phyloP scores from a whole-genome alignment of 768 basidiomycete species.

The Cystobasidium tubakii region DNA sequence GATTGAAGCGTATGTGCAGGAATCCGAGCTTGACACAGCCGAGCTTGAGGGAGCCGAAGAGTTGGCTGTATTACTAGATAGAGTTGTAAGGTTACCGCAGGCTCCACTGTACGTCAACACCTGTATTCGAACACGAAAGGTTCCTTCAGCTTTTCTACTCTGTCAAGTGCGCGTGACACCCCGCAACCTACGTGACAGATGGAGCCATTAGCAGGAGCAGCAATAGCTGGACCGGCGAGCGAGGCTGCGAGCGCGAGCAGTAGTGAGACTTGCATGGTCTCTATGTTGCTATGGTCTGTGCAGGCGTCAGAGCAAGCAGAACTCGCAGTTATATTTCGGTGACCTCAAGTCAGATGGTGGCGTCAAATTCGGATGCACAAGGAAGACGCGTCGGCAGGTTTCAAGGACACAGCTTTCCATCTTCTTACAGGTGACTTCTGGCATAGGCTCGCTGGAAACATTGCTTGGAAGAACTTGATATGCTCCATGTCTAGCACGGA shows the following conservation, averaged over 20 bases:
- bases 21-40: background rate
- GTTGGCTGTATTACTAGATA: background rate
- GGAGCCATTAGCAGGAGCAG: background rate
- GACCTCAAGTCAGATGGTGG: background rate
- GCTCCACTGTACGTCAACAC: slow-evolving; percentile 10
- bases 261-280: background rate
- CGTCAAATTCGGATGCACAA: background rate
- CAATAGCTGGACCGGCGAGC: background rate
- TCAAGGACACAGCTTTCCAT: too few species aligned
- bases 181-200: slow-evolving; percentile 16
- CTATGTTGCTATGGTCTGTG: background rate
- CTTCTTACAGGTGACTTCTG: too few species aligned
- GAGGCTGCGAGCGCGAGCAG: background rate
- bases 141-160: background rate
- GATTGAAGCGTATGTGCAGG: background rate
- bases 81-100: background rate
- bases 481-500: too few species aligned
- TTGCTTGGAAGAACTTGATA: too few species aligned
- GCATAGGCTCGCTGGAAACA: too few species aligned
- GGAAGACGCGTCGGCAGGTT: background rate
- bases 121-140: background rate
- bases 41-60: background rate
- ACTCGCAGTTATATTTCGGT: background rate
- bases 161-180: background rate
- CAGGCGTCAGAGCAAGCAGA: background rate